Percentiles rank a stretch among this genome's conserved stretches.
phyloP scores from a whole-genome alignment of 768 basidiomycete genomes.

The Fomitopsis pulvina region DNA sequence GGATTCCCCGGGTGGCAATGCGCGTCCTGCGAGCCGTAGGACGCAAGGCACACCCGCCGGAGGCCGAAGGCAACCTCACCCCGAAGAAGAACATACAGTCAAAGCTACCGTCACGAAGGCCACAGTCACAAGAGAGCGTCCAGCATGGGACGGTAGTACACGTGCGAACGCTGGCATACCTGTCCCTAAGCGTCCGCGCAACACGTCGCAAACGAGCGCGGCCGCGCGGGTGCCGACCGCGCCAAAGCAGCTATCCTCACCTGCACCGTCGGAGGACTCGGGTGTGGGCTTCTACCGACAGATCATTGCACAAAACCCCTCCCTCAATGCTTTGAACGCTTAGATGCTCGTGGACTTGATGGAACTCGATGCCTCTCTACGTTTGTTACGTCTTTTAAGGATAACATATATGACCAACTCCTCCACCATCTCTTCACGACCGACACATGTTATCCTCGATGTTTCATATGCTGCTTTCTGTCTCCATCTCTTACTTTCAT shows the following conservation, averaged over 20 bases:
- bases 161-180: conserved; percentile 27
- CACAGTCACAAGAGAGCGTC: conserved; percentile 20
- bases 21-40: conserved; percentile 60
- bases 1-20: conserved; percentile 36
- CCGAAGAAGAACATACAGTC: conserved; percentile 57
- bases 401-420: conserved; percentile 21
- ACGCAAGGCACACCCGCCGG: conserved; percentile 39
- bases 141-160: conserved; percentile 65
- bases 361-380: conserved; percentile 9
- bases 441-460: conserved; percentile 14
- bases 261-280: conserved; percentile 76
- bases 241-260: conserved; percentile 51
- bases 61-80: conserved; percentile 36
- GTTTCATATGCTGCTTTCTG: conserved; percentile 23
- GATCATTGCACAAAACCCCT: conserved; percentile 70
- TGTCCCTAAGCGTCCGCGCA: conserved; percentile 55
- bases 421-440: conserved; percentile 18
- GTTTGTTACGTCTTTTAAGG: conserved; percentile 19
- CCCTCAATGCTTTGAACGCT: conserved; percentile 36
- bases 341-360: conserved; percentile 14
- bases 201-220: conserved; percentile 68
- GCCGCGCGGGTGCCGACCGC: conserved; percentile 35
- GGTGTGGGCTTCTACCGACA: conserved; percentile 81
- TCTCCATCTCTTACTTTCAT: conserved; percentile 3
- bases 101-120: conserved; percentile 64